Evolutionary conservation across 495 filamentous ascomycete genomes (phyloP).

Genomic region (Ascodesmis nigricans): DNA sequence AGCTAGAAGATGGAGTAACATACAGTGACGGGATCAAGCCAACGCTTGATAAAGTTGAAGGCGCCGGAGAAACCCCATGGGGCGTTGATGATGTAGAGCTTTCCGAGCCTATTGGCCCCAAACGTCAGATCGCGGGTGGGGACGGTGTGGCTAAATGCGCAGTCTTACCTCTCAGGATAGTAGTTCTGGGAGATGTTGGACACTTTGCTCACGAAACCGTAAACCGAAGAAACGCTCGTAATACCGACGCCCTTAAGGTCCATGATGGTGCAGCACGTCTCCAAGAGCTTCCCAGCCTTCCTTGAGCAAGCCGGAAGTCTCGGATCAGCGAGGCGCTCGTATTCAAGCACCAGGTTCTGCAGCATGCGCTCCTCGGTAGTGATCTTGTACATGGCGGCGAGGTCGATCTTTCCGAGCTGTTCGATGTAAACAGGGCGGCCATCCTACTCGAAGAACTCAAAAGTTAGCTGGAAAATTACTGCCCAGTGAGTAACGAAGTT

Average conservation of each 20-base stretch:
- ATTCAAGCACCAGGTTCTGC: slow-evolving; percentile 82
- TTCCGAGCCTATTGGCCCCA: slow-evolving; percentile 11
- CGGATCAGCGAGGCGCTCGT: slow-evolving; percentile 83
- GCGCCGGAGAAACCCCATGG: slow-evolving; percentile 75
- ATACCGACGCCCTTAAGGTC: slow-evolving; percentile 84
- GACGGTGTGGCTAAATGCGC: too few relatives aligned
- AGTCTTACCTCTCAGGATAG: slow-evolving; percentile 58
- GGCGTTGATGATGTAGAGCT: slow-evolving; percentile 64
- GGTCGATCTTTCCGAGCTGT: slow-evolving; percentile 77
- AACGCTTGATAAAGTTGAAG: slow-evolving; percentile 67
- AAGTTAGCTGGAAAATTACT: background rate
- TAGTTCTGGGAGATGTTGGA: slow-evolving; percentile 68
- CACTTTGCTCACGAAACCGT: slow-evolving; percentile 43
- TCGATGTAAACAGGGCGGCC: slow-evolving; percentile 92
- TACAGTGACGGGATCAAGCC: slow-evolving; percentile 78
- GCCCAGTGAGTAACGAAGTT: background rate
- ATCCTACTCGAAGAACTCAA: slow-evolving; percentile 33
- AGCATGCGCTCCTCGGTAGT: slow-evolving; percentile 82
- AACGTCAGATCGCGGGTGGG: too few relatives aligned
- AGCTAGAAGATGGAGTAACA: background rate
- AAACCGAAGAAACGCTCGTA: slow-evolving; percentile 50
- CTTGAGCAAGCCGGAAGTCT: slow-evolving; percentile 84
- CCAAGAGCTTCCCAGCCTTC: slow-evolving; percentile 65
- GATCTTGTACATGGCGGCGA: slow-evolving; percentile 72
- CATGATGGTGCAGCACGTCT: slow-evolving; percentile 94